Evolutionary conservation across 225 moss, liverwort and hornwort genomes (phyloP).

Genomic region (Antitrichia curtipendula): DNA sequence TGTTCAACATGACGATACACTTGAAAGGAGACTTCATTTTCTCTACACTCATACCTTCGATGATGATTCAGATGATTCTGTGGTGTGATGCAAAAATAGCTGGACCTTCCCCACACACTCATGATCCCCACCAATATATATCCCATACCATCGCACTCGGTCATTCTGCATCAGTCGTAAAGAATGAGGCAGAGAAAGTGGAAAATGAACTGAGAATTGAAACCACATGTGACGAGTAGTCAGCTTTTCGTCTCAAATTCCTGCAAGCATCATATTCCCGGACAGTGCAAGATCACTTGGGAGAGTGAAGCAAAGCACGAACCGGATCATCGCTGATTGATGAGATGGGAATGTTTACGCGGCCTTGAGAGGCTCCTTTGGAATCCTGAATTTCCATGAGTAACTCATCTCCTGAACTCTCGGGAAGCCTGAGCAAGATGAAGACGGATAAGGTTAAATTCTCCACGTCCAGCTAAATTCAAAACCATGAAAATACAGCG

Average conservation of each 20-base stretch:
- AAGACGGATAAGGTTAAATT: neutral
- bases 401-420: conserved; percentile 73
- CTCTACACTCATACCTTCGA: conserved; percentile 47
- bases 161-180: conserved; percentile 43
- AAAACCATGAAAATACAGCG: neutral
- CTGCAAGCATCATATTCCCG: neutral
- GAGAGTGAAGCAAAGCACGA: neutral
- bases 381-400: conserved; percentile 71
- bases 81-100: conserved; percentile 56
- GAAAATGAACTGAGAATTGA: neutral
- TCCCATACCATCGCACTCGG: conserved; percentile 76
- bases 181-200: neutral
- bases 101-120: conserved; percentile 87
- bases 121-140: conserved; percentile 61
- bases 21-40: neutral
- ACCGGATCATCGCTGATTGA: conserved; percentile 89
- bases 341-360: conserved; percentile 47
- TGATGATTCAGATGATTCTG: conserved; percentile 53
- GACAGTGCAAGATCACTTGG: neutral
- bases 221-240: neutral
- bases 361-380: conserved; percentile 59
- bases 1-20: neutral
- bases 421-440: conserved; percentile 52
- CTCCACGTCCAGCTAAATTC: neutral
- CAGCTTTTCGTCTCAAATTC: neutral